Conservation (phyloP, 176 grass and related monocot genomes). For the Musa itinerans region DNA sequence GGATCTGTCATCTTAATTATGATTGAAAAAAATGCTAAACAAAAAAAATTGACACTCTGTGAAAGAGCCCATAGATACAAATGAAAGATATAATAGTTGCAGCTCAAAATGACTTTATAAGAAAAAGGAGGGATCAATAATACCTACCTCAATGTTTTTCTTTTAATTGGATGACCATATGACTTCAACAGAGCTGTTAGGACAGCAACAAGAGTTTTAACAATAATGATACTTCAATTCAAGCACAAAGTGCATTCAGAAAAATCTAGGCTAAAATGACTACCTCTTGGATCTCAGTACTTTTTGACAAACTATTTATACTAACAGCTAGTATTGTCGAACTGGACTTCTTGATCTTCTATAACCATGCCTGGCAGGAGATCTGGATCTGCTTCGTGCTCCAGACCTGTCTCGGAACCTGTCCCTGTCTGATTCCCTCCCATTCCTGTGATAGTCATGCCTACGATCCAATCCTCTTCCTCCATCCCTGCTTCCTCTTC, state of each 20-base stretch:
- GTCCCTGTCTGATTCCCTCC: constrained; percentile 50
- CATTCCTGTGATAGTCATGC: constrained; percentile 55
- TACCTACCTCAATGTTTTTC: constrained; percentile 81
- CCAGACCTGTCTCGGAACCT: constrained; percentile 39
- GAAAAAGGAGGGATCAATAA: constrained; percentile 29
- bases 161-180: constrained; percentile 51
- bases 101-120: constrained; percentile 28
- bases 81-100: constrained; percentile 22
- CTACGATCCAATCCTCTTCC: constrained; percentile 41
- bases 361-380: constrained; percentile 58
- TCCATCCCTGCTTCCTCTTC: constrained; percentile 23
- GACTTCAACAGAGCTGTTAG: constrained; percentile 81
- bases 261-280: constrained; percentile 49
- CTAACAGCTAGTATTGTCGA: constrained; percentile 49
- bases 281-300: constrained; percentile 74
- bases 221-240: constrained; percentile 37
- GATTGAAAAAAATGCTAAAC: constrained; percentile 20
- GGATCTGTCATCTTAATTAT: constrained; percentile 47
- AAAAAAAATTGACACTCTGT: constrained; percentile 3
- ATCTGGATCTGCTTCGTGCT: constrained; percentile 60
- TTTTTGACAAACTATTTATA: constrained; percentile 49
- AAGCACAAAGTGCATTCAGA: constrained; percentile 43
- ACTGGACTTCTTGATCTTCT: constrained; percentile 46
- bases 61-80: constrained; percentile 29
- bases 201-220: constrained; percentile 52